phyloP scores from a whole-genome alignment of 83 land plant genomes.

The Thuja plicata region DNA sequence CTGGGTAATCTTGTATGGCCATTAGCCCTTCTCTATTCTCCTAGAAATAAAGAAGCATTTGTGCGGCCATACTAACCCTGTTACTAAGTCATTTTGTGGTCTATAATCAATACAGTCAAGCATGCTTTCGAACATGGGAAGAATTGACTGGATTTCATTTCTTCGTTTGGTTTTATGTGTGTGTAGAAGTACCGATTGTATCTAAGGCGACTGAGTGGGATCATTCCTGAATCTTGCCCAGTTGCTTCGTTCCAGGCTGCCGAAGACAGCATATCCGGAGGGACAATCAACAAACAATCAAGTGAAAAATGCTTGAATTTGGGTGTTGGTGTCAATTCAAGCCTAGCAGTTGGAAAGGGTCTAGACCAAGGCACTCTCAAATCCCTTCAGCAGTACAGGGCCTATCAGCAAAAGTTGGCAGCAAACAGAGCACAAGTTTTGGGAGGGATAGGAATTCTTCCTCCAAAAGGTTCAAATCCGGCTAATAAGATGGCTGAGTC shows the following conservation, averaged over 20 bases:
- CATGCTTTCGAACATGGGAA: neutral
- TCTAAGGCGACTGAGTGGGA: conserved; percentile 24
- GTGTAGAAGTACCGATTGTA: conserved; percentile 24
- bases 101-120: neutral
- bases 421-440: conserved; percentile 26
- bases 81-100: neutral
- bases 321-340: conserved; percentile 20
- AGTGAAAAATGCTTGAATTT: conserved; percentile 9
- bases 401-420: conserved; percentile 13
- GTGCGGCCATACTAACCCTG: neutral
- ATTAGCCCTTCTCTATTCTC: neutral
- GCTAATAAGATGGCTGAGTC: neutral
- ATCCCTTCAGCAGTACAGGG: conserved; percentile 20
- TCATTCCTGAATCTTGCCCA: conserved; percentile 18
- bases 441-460: conserved; percentile 15
- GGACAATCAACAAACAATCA: conserved; percentile 10
- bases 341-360: conserved; percentile 1
- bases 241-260: conserved; percentile 32
- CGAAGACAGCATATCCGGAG: conserved; percentile 11
- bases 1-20: neutral
- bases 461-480: neutral
- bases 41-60: neutral
- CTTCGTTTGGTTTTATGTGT: neutral
- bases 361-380: conserved; percentile 22
- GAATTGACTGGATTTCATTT: neutral